Base-by-base conservation (phyloP, 169 alveolate genomes). In the Cytauxzoon felis region DNA sequence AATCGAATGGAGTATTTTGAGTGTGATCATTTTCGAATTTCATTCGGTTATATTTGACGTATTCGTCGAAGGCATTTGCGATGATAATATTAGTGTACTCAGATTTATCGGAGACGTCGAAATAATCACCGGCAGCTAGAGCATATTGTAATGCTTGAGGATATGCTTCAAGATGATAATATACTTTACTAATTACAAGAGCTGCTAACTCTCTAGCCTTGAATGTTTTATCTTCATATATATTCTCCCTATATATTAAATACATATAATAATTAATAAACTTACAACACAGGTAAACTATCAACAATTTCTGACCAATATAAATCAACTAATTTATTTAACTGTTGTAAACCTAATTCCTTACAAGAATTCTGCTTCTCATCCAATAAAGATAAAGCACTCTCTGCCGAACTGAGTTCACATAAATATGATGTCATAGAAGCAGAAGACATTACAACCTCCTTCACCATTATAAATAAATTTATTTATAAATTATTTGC, bases 131-230 rank as follows among this genome's bases (percentile, higher is more conserved):
- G 13, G 98, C 93, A 67, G 91, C 91, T 51, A 97, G 91, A 27
- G 99, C 98, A 76, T 94, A 90, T 75, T 88, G 91, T 27, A 96
- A 86, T 6, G 99, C 95, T 60, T 80, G 81, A 19, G 88, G 52
- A 60, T 94, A 94, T 57, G 93, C 97, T 84, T 95, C 98, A 68
- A 97, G 81, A 83, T 95, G 96, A 80, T 89, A 96, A 79, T 94
- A 95, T 13, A 97, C 93, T 75, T 94, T 95, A 19, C 97, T 88
- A 11, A 97, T 95, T 38, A 97, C 87, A 75, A 90, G 91, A 32
- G 98, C 96, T 4, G 98, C 98, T 58, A 94, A 81, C 65, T 93
- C 84, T 27, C 88, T 73, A 26, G 86, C 80, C 33, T 78, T 60
- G 66, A 91, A 92, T 51, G 49, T 41, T 47, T 72, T 63, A 56